phyloP scores from a whole-genome alignment of 257 asterid species.

The Scutellaria barbata region DNA sequence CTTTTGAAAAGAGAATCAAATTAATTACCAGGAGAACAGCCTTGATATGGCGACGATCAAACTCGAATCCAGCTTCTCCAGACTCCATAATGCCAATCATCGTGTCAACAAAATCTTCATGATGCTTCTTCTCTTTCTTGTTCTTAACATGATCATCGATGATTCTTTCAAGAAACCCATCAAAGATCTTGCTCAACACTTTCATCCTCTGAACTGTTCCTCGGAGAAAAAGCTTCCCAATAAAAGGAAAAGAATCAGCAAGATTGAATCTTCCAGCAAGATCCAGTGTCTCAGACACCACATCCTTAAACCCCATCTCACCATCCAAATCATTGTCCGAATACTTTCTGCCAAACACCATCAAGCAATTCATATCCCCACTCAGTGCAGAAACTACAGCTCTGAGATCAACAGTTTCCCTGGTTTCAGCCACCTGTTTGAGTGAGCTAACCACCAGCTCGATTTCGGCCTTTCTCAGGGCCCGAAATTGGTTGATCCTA shows the following conservation, averaged over 20 bases:
- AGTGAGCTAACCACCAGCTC: constrained; percentile 24
- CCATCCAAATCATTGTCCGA: constrained; percentile 35
- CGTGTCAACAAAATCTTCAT: constrained; percentile 38
- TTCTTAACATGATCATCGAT: constrained; percentile 43
- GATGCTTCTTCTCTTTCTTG: constrained; percentile 11
- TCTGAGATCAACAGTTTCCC: constrained; percentile 38
- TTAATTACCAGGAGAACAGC: constrained; percentile 40
- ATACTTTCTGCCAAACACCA: constrained; percentile 44
- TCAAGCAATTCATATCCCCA: constrained; percentile 36
- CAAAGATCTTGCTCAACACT: constrained; percentile 28
- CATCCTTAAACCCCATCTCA: constrained; percentile 34
- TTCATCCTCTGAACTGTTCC: constrained; percentile 36
- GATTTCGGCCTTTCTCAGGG: constrained; percentile 45
- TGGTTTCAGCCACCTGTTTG: constrained; percentile 13
- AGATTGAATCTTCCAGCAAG: constrained; percentile 34
- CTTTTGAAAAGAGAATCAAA: neutral
- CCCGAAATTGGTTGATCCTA: constrained; percentile 33
- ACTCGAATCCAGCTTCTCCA: constrained; percentile 46
- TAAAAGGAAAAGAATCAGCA: constrained; percentile 41
- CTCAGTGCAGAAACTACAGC: constrained; percentile 16
- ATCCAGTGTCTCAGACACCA: constrained; percentile 22
- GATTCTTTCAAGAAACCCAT: constrained; percentile 39
- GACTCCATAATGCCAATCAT: constrained; percentile 42
- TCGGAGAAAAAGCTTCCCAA: constrained; percentile 47
- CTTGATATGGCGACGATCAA: constrained; percentile 50